These are phyloP conservation scores for Boletellus emodensis DNA, from an alignment of 768 basidiomycete genomes.

Conservation along the genomic window DNA sequence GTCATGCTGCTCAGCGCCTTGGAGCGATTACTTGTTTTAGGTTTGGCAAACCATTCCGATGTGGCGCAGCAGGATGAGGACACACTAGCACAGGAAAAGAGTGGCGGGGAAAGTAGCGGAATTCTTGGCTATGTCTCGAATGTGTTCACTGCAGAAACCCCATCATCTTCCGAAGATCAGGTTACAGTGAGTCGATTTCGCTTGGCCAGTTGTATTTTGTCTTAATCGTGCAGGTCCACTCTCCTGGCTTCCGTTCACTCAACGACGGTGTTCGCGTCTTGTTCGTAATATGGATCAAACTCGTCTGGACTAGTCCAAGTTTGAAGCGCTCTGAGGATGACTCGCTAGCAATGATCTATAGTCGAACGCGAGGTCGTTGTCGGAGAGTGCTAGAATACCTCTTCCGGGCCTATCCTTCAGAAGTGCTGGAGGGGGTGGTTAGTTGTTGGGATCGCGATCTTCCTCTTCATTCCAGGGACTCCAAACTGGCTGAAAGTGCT, in stretches of 20 bases:
- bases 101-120: constrained; percentile 53
- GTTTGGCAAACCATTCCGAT: constrained; percentile 57
- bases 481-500: constrained; percentile 40
- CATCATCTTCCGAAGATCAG: constrained; percentile 49
- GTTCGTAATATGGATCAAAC: constrained; percentile 68
- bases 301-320: constrained; percentile 46
- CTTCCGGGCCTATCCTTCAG: constrained; percentile 73
- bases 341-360: constrained; percentile 62
- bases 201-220: not conserved
- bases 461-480: constrained; percentile 41
- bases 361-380: constrained; percentile 62
- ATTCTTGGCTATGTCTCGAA: constrained; percentile 88
- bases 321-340: constrained; percentile 58
- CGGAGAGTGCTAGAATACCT: constrained; percentile 80
- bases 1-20: constrained; percentile 80
- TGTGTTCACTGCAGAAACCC: constrained; percentile 78
- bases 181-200: constrained; percentile 44
- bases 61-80: constrained; percentile 55
- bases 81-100: constrained; percentile 46
- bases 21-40: constrained; percentile 76
- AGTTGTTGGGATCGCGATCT: constrained; percentile 73
- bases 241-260: constrained; percentile 72
- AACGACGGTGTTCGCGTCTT: constrained; percentile 79
- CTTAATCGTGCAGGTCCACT: constrained; percentile 44
- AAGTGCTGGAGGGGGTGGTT: constrained; percentile 80